A percentile compares a stretch with the other conserved stretches of the same genome.
Evolutionary conservation across 257 asterid species (phyloP).

Genomic region (Orobanche coerulescens): DNA sequence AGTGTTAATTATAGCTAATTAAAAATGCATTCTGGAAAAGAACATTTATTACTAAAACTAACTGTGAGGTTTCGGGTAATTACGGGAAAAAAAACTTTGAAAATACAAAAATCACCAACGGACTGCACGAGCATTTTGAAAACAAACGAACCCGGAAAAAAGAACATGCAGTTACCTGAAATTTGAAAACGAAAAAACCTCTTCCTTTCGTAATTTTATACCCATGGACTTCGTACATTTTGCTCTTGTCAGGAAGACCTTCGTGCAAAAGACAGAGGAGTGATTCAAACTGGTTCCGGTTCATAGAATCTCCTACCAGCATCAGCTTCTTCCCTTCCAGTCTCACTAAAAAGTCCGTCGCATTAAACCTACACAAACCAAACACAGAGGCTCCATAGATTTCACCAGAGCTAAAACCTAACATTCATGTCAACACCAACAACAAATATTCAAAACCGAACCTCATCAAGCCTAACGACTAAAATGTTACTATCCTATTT

Average conservation of each 20-base stretch:
- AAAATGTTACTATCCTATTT: too few relatives aligned
- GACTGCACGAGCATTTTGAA: too few relatives aligned
- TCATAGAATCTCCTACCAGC: conserved; percentile 98
- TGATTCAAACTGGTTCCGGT: conserved; percentile 93
- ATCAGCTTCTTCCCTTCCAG: conserved; percentile 77
- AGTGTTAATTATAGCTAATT: not conserved
- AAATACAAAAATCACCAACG: not conserved
- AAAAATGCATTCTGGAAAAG: not conserved
- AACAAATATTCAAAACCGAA: not conserved
- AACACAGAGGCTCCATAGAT: not conserved
- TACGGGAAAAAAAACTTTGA: too few relatives aligned
- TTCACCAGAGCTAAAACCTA: not conserved
- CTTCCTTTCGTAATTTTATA: conserved; percentile 86
- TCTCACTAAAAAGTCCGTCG: conserved; percentile 80
- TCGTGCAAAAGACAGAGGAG: conserved; percentile 80
- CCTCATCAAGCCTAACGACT: too few relatives aligned
- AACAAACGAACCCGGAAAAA: not conserved
- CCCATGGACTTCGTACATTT: conserved; percentile 82
- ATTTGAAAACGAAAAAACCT: conserved; percentile 79
- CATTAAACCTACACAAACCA: conserved; percentile 56
- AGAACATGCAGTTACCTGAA: conserved; percentile 51
- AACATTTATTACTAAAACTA: not conserved
- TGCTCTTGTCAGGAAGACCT: conserved; percentile 67
- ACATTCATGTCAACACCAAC: not conserved
- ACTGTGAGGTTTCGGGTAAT: not conserved